Evolutionary conservation across 2,329 filamentous ascomycete species (phyloP).

Genomic region (Curvularia eragrostidis): DNA sequence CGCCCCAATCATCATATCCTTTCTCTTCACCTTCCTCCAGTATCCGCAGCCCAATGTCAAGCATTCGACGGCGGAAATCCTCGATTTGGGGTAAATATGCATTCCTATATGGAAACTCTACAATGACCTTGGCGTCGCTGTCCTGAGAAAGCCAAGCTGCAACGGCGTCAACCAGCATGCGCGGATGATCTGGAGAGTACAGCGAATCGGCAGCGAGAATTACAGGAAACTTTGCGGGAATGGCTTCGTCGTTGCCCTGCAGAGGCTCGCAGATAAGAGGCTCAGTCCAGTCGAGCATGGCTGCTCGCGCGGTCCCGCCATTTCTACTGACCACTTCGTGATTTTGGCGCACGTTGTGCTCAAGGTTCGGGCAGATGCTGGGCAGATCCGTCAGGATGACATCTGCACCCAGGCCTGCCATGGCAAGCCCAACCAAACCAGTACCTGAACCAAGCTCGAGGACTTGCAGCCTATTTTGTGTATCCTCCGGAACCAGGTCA

Average conservation of each 20-base stretch:
- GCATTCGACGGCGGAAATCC: conserved; percentile 69
- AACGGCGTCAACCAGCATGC: conserved; percentile 74
- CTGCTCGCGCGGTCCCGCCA: conserved; percentile 66
- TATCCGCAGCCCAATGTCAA: conserved; percentile 58
- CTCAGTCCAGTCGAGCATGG: conserved; percentile 74
- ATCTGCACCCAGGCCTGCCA: conserved; percentile 71
- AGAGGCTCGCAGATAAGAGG: conserved; percentile 58
- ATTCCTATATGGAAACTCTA: conserved; percentile 83
- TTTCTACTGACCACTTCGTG: conserved; percentile 59
- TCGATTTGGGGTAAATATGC: conserved; percentile 69
- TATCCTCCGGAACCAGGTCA: conserved; percentile 13
- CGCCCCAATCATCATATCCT: conserved; percentile 77
- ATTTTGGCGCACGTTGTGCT: conserved; percentile 75
- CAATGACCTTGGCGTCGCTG: conserved; percentile 68
- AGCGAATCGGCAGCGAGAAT: conserved; percentile 86
- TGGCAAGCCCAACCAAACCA: conserved; percentile 86
- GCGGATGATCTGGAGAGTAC: conserved; percentile 84
- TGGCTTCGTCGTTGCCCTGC: conserved; percentile 11
- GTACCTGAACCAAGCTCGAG: conserved; percentile 91
- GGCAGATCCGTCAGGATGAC: conserved; percentile 84
- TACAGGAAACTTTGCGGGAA: conserved; percentile 55
- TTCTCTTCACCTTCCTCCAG: conserved; percentile 68
- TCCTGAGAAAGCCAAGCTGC: conserved; percentile 67
- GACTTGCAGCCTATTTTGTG: conserved; percentile 39
- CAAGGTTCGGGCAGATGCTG: conserved; percentile 80